Evolutionary conservation across 2,329 filamentous ascomycete species (phyloP).

Genomic region (Claviceps monticola): DNA sequence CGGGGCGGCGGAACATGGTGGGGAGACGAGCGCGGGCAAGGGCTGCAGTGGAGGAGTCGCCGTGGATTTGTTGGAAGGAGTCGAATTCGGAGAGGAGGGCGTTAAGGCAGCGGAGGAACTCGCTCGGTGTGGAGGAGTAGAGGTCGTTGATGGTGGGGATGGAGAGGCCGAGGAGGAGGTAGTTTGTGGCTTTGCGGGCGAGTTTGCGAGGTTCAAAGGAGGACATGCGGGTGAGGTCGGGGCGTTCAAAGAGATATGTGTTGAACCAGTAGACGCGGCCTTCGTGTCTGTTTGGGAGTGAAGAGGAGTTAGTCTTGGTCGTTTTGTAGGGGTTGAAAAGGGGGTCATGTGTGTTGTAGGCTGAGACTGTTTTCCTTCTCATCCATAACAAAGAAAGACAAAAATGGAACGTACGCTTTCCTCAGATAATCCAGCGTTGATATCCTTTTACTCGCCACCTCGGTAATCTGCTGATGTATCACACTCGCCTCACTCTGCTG

Average conservation of each 20-base stretch:
- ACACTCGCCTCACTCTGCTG: slow-evolving; percentile 32
- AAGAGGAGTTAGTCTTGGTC: background rate
- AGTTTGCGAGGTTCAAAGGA: slow-evolving; percentile 78
- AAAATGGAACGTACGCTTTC: slow-evolving; percentile 55
- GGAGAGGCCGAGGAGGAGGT: slow-evolving; percentile 82
- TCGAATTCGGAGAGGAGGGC: slow-evolving; percentile 84
- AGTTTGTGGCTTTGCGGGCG: slow-evolving; percentile 81
- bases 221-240: slow-evolving; percentile 67
- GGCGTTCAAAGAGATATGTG: slow-evolving; percentile 78
- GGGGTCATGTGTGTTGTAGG: too few relatives aligned
- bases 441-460: slow-evolving; percentile 82
- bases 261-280: slow-evolving; percentile 97
- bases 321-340: too few relatives aligned
- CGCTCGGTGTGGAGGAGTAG: slow-evolving; percentile 61
- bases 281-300: slow-evolving; percentile 51
- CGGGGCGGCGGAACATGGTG: slow-evolving; percentile 64
- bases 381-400: background rate
- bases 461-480: slow-evolving; percentile 57
- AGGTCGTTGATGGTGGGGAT: slow-evolving; percentile 83
- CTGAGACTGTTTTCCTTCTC: background rate
- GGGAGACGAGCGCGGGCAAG: slow-evolving; percentile 68
- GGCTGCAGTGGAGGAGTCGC: slow-evolving; percentile 55
- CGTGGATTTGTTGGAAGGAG: slow-evolving; percentile 77
- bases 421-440: slow-evolving; percentile 85
- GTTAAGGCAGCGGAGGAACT: slow-evolving; percentile 80